phyloP scores from a whole-genome alignment of 1,284 basidiomycete genomes.

The Trametes pubescens region DNA sequence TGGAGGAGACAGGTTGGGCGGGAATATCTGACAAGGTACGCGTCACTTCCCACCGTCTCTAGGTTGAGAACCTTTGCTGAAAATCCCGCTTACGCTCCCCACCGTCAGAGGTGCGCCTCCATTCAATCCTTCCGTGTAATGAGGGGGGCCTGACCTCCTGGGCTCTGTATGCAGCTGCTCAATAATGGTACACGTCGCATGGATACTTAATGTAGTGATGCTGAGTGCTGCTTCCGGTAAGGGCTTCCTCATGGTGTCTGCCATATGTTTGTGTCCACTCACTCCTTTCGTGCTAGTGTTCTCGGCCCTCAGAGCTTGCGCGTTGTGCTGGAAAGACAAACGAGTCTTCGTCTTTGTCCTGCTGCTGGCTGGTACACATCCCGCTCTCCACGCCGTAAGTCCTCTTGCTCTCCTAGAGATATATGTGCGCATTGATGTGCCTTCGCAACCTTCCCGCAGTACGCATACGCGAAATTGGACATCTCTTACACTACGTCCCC shows the following conservation, averaged over 20 bases:
- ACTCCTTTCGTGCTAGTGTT: no score
- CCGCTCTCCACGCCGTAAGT: neutral
- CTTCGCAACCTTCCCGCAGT: neutral
- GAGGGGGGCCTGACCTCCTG: no score
- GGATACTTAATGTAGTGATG: constrained; percentile 14
- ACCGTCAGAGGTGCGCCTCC: neutral
- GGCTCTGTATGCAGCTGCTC: constrained; percentile 8
- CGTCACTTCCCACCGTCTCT: neutral
- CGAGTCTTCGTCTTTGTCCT: constrained; percentile 2
- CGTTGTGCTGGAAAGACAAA: constrained; percentile 6
- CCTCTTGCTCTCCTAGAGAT: neutral
- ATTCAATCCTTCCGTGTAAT: no score
- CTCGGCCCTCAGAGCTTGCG: constrained; percentile 21
- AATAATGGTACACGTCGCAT: constrained; percentile 6
- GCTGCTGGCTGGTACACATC: constrained; percentile 12
- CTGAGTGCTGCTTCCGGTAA: constrained; percentile 16
- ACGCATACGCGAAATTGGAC: neutral
- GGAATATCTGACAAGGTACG: neutral
- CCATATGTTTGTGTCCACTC: no score
- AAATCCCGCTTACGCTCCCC: neutral
- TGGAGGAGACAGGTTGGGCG: neutral
- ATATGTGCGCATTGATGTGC: no score
- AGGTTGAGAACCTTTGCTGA: no score
- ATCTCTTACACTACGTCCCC: neutral
- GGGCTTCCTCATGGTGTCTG: no score